Evolutionary conservation across 2,329 filamentous ascomycete species (phyloP).

Genomic region (Sporothrix pallida): DNA sequence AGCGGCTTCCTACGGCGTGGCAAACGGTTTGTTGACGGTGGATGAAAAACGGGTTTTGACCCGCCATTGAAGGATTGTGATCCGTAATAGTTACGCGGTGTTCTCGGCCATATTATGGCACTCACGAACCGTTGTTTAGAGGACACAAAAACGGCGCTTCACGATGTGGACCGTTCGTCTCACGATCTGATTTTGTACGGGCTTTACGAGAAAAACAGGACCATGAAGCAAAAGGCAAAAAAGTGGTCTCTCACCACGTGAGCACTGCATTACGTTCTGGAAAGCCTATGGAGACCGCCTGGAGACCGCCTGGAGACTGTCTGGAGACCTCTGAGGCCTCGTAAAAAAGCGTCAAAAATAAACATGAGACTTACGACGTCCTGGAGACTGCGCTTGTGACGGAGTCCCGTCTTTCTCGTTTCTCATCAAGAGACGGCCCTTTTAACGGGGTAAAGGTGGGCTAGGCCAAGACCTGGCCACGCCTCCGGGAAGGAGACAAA

Average conservation of each 20-base stretch:
- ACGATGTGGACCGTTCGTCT: slow-evolving; percentile 2
- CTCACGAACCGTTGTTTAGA: neutral
- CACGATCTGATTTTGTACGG: neutral
- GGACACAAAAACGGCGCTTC: neutral
- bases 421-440: slow-evolving; percentile 14
- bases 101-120: neutral
- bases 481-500: slow-evolving; percentile 4
- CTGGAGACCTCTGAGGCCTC: too few relatives aligned
- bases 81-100: neutral
- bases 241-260: neutral
- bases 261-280: neutral
- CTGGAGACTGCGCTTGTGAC: neutral
- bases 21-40: neutral
- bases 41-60: neutral
- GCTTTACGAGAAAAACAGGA: neutral
- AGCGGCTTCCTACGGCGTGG: neutral
- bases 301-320: too few relatives aligned
- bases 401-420: neutral
- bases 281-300: neutral
- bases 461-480: neutral
- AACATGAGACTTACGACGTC: neutral
- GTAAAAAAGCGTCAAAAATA: neutral
- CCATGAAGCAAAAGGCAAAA: neutral
- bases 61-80: neutral
- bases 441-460: slow-evolving; percentile 19